Evolutionary conservation across 2,329 filamentous ascomycete species (phyloP), one percentile per base, ranked within the genome.

Genomic region (Curvularia lunata): DNA sequence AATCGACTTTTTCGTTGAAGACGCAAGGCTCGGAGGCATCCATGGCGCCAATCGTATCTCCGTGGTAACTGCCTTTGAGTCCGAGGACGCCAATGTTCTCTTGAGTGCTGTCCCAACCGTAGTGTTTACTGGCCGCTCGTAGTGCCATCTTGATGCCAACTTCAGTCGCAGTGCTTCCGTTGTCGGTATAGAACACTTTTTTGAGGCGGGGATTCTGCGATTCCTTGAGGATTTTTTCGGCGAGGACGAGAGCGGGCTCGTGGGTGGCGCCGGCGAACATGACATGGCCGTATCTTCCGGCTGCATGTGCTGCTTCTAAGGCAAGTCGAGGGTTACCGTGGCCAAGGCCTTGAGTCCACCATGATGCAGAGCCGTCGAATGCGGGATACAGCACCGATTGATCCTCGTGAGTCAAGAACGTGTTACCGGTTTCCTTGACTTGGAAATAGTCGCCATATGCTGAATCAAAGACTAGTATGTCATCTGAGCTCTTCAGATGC

Each of bases 1-100:
- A 96, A 69, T 95, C 91, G 0, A 93, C 89, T 72, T 91, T 91
- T 66, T 91, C 85, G 67, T 96, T 96, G 74, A 84, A 96, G 0
- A 85, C 85, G 32, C 85, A 88, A 0, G 91, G 91, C 70, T 95
- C 91, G 0, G 90, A 87, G 52, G 87, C 90, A 73, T 95, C 91
- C 92, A 96, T 95, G 0, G 90, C 91, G 0, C 91, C 91, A 46
- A 96, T 92, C 0, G 91, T 96, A 69, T 96, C 92, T 1, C 91
- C 92, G 67, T 96, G 92, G 67, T 96, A 96, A 64, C 89, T 90
- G 0, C 91, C 91, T 70, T 88, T 90, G 9, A 96, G 78, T 0
- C 91, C 91, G 3, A 96, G 73, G 2, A 95, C 85, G 3, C 85
- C 85, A 10, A 93, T 80, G 8, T 84, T 74, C 48, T 86, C 83